Evolutionary conservation across 768 basidiomycete species (phyloP).

Genomic region (Guyanaporus albipodus): DNA sequence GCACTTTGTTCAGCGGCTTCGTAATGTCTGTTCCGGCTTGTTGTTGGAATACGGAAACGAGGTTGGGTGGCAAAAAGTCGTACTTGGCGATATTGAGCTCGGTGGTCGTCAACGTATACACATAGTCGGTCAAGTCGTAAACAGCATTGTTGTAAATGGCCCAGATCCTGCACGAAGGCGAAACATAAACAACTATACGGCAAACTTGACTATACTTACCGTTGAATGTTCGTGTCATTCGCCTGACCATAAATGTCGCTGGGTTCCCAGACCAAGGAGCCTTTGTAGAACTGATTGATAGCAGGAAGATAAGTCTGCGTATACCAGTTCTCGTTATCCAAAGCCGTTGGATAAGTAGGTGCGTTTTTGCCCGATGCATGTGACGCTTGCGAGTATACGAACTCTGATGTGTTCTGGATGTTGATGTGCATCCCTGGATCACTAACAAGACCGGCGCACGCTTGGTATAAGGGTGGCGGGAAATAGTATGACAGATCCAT

Average conservation of each 20-base stretch:
- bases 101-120: constrained; percentile 51
- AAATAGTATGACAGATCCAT: constrained; percentile 61
- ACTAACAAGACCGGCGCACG: constrained; percentile 57
- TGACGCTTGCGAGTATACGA: constrained; percentile 42
- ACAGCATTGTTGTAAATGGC: constrained; percentile 54
- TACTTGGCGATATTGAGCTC: constrained; percentile 41
- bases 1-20: constrained; percentile 41
- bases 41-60: constrained; percentile 54
- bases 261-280: constrained; percentile 49
- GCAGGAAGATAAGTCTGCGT: constrained; percentile 49
- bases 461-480: constrained; percentile 53
- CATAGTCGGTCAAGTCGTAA: constrained; percentile 67
- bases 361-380: constrained; percentile 55
- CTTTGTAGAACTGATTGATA: constrained; percentile 56
- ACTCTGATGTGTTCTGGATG: constrained; percentile 44
- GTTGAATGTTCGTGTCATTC: constrained; percentile 33
- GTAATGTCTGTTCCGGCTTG: constrained; percentile 62
- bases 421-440: constrained; percentile 38
- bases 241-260: constrained; percentile 37
- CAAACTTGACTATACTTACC: constrained; percentile 18
- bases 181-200: constrained; percentile 9
- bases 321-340: constrained; percentile 51
- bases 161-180: constrained; percentile 41
- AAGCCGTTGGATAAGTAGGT: constrained; percentile 31
- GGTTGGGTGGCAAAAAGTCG: constrained; percentile 46